Evolutionary conservation across 2,329 filamentous ascomycete genomes (phyloP).

Genomic region (Exophiala xenobiotica): DNA sequence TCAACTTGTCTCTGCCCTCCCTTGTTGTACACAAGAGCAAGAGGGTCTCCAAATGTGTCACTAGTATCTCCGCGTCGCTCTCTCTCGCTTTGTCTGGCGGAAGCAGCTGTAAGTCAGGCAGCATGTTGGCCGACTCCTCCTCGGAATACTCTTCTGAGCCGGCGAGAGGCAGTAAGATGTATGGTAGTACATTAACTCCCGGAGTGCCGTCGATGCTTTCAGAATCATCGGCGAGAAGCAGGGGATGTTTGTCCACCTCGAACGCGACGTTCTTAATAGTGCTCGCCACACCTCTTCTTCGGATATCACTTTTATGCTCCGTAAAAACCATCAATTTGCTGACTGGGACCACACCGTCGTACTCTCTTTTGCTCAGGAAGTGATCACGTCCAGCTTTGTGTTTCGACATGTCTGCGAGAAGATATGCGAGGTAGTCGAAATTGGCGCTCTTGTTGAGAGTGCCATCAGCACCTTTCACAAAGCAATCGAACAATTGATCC

Average conservation of each 20-base stretch:
- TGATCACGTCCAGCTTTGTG: constrained; percentile 67
- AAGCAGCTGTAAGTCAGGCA: constrained; percentile 84
- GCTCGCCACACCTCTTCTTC: constrained; percentile 89
- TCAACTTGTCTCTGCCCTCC: constrained; percentile 70
- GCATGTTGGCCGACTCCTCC: constrained; percentile 82
- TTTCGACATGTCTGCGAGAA: constrained; percentile 88
- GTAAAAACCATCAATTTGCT: constrained; percentile 94
- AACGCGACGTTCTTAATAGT: constrained; percentile 95
- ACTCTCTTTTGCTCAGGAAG: constrained; percentile 70
- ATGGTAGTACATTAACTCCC: constrained; percentile 70
- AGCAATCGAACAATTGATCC: constrained; percentile 91
- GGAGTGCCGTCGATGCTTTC: constrained; percentile 32
- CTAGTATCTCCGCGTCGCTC: constrained; percentile 69
- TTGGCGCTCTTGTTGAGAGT: constrained; percentile 78
- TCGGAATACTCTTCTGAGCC: constrained; percentile 85
- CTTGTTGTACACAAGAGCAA: constrained; percentile 77
- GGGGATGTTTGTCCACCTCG: constrained; percentile 69
- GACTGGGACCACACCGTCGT: constrained; percentile 82
- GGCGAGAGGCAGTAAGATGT: constrained; percentile 82
- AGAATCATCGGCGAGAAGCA: constrained; percentile 68
- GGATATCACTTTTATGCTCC: constrained; percentile 77
- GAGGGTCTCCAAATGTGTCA: constrained; percentile 86
- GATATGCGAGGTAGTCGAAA: constrained; percentile 90
- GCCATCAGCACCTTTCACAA: constrained; percentile 85
- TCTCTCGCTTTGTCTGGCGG: constrained; percentile 89